Conservation (phyloP, 441 rosid species). For the Breynia disticha region DNA sequence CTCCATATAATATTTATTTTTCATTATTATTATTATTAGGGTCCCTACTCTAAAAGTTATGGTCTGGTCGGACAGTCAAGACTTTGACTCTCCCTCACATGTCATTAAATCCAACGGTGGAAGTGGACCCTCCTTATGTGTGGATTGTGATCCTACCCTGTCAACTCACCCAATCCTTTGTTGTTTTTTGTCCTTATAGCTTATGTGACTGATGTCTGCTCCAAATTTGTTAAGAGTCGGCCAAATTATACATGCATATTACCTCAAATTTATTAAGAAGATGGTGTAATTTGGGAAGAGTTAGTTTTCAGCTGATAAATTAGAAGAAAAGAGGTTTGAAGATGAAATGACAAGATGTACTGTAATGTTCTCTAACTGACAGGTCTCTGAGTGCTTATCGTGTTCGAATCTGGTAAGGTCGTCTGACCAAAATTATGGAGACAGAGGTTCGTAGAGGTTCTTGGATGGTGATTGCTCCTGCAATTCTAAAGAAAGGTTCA, state of each 20-base stretch:
- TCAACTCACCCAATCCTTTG: slow-evolving; percentile 5
- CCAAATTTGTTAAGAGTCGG: no score
- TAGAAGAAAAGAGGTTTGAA: no score
- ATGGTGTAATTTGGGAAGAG: no score
- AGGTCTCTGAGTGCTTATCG: not conserved
- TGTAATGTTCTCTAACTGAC: not conserved
- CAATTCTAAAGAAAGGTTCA: no score
- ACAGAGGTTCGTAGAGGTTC: not conserved
- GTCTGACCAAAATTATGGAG: not conserved
- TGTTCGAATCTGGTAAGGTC: not conserved
- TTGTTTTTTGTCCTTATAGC: not conserved
- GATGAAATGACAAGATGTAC: not conserved
- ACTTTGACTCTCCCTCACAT: slow-evolving; percentile 22
- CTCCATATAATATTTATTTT: no score
- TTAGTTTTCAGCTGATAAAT: no score
- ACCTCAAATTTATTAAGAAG: no score
- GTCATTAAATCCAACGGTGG: slow-evolving; percentile 40
- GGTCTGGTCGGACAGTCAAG: slow-evolving; percentile 40
- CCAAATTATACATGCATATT: no score
- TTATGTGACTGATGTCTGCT: no score
- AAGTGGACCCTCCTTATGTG: slow-evolving; percentile 26
- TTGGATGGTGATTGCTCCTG: slow-evolving; percentile 4
- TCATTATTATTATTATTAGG: no score
- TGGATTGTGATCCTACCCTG: not conserved
- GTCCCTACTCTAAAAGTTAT: slow-evolving; percentile 17